A percentile compares a stretch with the other conserved stretches of the same genome.
These are phyloP conservation scores for Spathaspora boniae DNA, from an alignment of 805 yeast species.

Conservation along the genomic window DNA sequence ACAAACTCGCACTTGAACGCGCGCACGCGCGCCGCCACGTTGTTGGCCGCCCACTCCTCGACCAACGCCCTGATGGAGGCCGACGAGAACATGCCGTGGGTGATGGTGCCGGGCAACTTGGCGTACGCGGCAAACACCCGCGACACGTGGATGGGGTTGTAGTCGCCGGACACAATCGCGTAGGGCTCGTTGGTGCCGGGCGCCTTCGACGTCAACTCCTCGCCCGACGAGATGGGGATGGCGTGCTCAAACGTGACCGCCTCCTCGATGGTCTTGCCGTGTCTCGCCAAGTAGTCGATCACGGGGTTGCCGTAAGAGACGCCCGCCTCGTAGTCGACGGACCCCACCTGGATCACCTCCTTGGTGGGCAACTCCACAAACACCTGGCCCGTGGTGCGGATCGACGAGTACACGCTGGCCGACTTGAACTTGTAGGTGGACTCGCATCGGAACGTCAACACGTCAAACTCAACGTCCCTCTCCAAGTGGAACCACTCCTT, in stretches of 20 bases:
- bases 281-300: slow-evolving; percentile 84
- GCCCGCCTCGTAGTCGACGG: slow-evolving; percentile 84
- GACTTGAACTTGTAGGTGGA: slow-evolving; percentile 80
- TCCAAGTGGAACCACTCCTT: slow-evolving; percentile 97
- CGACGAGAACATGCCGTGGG: slow-evolving; percentile 98
- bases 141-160: slow-evolving; percentile 96
- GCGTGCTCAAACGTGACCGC: slow-evolving; percentile 86
- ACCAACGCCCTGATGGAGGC: slow-evolving; percentile 93
- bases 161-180: slow-evolving; percentile 97
- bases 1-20: slow-evolving; percentile 88
- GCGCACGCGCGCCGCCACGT: slow-evolving; percentile 91
- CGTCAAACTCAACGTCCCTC: slow-evolving; percentile 66
- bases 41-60: slow-evolving; percentile 98
- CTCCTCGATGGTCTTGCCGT: slow-evolving; percentile 92
- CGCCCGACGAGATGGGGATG: slow-evolving; percentile 74
- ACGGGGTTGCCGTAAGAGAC: slow-evolving; percentile 97
- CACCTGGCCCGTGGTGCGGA: slow-evolving; percentile 80
- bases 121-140: slow-evolving; percentile 93
- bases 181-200: slow-evolving; percentile 96
- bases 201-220: slow-evolving; percentile 66
- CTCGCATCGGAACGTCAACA: slow-evolving; percentile 83
- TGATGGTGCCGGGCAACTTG: slow-evolving; percentile 92
- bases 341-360: slow-evolving; percentile 80
- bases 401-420: slow-evolving; percentile 71
- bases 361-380: slow-evolving; percentile 87